These are phyloP conservation scores for Penicillium paradoxum DNA, from an alignment of 495 filamentous ascomycete species.

Conservation along the genomic window DNA sequence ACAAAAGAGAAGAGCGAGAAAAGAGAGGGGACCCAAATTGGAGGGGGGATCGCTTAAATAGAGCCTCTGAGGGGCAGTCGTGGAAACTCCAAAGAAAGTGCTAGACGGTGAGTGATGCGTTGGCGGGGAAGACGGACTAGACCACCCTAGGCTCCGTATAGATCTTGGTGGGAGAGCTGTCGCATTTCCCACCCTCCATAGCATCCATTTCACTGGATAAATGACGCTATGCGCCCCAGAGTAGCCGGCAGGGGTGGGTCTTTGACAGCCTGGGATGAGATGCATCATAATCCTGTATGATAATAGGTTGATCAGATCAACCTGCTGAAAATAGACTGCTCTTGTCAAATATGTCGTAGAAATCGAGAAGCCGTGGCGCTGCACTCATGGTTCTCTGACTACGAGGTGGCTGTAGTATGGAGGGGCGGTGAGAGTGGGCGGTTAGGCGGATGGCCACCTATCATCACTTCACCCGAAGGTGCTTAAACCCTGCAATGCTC, in stretches of 20 bases:
- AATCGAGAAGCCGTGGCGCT: neutral
- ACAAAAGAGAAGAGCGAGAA: neutral
- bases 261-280: neutral
- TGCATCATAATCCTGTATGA: neutral
- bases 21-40: neutral
- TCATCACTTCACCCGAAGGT: too few relatives aligned
- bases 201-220: neutral
- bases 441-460: too few relatives aligned
- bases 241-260: neutral
- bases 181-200: neutral
- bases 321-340: neutral
- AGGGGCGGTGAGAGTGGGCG: too few relatives aligned
- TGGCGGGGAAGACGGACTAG: conserved; percentile 6
- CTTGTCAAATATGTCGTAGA: neutral
- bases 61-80: conserved; percentile 2
- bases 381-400: too few relatives aligned
- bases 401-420: too few relatives aligned
- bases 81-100: neutral
- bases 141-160: neutral
- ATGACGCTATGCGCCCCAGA: conserved; percentile 13
- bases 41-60: conserved; percentile 13
- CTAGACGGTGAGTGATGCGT: conserved; percentile 12
- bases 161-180: conserved; percentile 3
- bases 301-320: neutral
- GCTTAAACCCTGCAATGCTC: too few relatives aligned